phyloP scores from a whole-genome alignment of 371 early-diverging fungal species.

The Zopfochytrium polystomum region DNA sequence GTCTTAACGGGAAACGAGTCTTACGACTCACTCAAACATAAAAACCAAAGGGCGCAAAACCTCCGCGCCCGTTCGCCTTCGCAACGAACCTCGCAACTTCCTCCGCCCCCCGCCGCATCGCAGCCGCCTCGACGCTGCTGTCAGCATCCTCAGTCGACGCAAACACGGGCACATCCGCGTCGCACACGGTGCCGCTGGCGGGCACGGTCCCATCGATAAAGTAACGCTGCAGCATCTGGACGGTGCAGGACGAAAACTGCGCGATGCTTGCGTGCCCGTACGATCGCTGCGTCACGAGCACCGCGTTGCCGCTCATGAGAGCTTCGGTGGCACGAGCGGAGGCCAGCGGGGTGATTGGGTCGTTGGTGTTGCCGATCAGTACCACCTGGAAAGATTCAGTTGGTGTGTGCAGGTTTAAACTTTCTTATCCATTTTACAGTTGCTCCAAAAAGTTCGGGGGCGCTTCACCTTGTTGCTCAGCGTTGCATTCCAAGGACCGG shows the following conservation, averaged over 20 bases:
- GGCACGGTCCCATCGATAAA: slow-evolving; percentile 11
- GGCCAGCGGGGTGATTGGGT: slow-evolving; percentile 42
- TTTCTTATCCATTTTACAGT: too few relatives aligned
- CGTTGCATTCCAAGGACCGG: slow-evolving; percentile 38
- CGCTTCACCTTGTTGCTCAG: slow-evolving; percentile 18
- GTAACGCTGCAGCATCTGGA: slow-evolving; percentile 8
- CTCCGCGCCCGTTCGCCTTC: too few relatives aligned
- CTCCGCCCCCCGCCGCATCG: too few relatives aligned
- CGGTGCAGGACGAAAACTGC: slow-evolving; percentile 28
- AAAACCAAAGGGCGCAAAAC: too few relatives aligned
- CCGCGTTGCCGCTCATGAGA: slow-evolving; percentile 19
- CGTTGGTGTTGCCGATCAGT: slow-evolving; percentile 36
- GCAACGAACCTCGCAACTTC: too few relatives aligned
- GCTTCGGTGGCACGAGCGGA: slow-evolving; percentile 17
- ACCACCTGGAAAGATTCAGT: slow-evolving; percentile 21
- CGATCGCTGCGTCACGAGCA: slow-evolving; percentile 28
- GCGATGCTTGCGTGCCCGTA: slow-evolving; percentile 36
- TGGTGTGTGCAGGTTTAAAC: too few relatives aligned
- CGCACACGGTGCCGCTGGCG: slow-evolving; percentile 8
- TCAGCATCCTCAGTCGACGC: too few relatives aligned
- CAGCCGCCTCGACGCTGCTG: too few relatives aligned
- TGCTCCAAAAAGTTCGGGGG: neutral
- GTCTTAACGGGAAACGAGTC: too few relatives aligned
- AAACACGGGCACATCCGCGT: slow-evolving; percentile 9
- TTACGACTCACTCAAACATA: too few relatives aligned